A percentile compares a stretch with the other conserved stretches of the same genome.
Evolutionary conservation across 345 rosid species (phyloP).

Genomic region (Eutrema heterophyllum): DNA sequence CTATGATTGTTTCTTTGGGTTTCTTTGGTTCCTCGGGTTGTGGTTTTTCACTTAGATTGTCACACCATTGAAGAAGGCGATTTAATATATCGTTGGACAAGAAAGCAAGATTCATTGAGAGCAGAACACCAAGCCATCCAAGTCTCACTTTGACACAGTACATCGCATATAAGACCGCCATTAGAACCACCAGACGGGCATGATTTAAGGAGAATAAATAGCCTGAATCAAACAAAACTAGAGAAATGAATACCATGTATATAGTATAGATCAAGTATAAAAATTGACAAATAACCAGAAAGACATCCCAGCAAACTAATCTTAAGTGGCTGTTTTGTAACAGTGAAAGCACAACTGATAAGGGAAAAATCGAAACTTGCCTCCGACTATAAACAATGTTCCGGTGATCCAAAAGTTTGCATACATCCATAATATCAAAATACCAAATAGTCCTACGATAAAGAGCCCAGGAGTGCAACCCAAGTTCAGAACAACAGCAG

Average conservation of each 20-base stretch:
- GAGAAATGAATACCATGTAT: conserved; percentile 6
- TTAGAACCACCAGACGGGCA: conserved; percentile 80
- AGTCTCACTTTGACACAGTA: conserved; percentile 83
- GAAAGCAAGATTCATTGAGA: conserved; percentile 84
- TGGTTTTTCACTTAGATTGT: conserved; percentile 56
- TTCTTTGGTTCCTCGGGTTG: conserved; percentile 60
- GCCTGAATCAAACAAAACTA: conserved; percentile 49
- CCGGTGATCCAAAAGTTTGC: conserved; percentile 99
- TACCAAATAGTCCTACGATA: conserved; percentile 80
- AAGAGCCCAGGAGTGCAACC: conserved; percentile 97
- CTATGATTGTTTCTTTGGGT: conserved; percentile 43
- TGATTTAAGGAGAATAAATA: conserved; percentile 86
- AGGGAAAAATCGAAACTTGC: conserved; percentile 36
- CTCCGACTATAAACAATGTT: conserved; percentile 88
- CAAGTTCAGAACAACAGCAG: conserved; percentile 70
- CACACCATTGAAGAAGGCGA: conserved; percentile 74
- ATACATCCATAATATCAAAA: conserved; percentile 89
- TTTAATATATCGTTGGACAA: conserved; percentile 77
- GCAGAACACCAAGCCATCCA: conserved; percentile 91
- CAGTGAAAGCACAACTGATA: not conserved
- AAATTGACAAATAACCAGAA: not conserved
- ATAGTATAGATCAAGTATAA: not conserved
- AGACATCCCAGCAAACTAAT: not conserved
- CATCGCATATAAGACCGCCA: conserved; percentile 64
- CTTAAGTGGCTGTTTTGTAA: not conserved